Base-by-base conservation (phyloP, 2,329 filamentous ascomycete genomes). In the Pezicula neosporulosa region DNA sequence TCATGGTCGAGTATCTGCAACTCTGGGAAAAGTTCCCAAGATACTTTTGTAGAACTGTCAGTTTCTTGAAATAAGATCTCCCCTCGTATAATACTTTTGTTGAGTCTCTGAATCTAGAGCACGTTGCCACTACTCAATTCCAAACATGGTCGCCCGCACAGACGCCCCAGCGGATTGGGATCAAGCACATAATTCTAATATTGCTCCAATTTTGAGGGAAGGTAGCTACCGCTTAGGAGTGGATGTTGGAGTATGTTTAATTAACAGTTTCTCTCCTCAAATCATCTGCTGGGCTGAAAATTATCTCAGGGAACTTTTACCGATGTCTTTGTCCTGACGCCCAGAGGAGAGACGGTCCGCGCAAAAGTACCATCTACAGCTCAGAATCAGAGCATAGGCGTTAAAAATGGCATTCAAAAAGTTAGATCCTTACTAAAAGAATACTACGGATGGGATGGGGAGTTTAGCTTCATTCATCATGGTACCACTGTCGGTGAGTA, bases 391-490 rank as follows among this genome's bases (percentile, higher is more conserved):
- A 77, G 73, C 44, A 68, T 75, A 18, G 73, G 73, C 4, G 73
- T 77, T 48, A 68, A 72, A 37, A 62, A 76, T 33, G 74, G 73
- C 16, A 74, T 77, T 44, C 49, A 58, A 2, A 73, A 76, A 54
- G 72, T 69, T 2, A 68, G 71, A 19, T 60, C 65, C 24, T 61
- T 68, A 8, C 58, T 77, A 4, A 64, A 71, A 46, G 62, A 68
- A 3, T 63, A 66, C 18, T 70, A 70, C 53, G 54, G 57, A 53
- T 76, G 71, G 71, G 62, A 68, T 1, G 73, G 72, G n/a, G 68
- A 67, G 42, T 76, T 77, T 54, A 67, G 72, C 19, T 75, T 72
- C 56, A 73, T 77, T 45, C 74, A 77, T 47, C 74, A 77, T 58
- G 75, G 75, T 8, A 77, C 74, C 1, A 77, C 75, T 2, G 72